These are phyloP conservation scores for Trichoderma sp. DNA, from an alignment of 2,329 filamentous ascomycete species.

Conservation along the genomic window DNA sequence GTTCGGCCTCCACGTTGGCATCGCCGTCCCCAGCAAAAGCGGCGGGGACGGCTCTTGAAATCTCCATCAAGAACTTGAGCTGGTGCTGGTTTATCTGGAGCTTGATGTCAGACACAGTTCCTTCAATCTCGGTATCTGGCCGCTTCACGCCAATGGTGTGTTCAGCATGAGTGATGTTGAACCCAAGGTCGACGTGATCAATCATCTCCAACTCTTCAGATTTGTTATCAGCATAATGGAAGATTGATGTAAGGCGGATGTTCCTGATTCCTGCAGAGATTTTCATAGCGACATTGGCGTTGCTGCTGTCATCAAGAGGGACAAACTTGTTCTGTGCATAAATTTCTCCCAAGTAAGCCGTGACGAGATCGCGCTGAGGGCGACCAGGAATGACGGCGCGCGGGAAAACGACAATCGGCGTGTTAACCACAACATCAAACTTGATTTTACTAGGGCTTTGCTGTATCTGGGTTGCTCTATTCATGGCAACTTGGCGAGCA, in stretches of 20 bases:
- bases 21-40: constrained; percentile 75
- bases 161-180: constrained; percentile 89
- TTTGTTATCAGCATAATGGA: constrained; percentile 73
- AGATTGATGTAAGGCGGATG: constrained; percentile 84
- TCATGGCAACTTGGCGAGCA: constrained; percentile 89
- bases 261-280: constrained; percentile 90
- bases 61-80: constrained; percentile 83
- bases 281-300: constrained; percentile 80
- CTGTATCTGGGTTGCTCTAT: constrained; percentile 90
- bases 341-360: constrained; percentile 94
- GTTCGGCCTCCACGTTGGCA: constrained; percentile 73
- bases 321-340: constrained; percentile 94
- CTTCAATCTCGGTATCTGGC: constrained; percentile 89
- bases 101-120: constrained; percentile 91
- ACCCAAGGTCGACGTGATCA: constrained; percentile 92
- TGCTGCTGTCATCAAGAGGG: constrained; percentile 75
- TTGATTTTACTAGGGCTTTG: constrained; percentile 88
- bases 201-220: constrained; percentile 94
- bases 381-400: constrained; percentile 71
- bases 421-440: constrained; percentile 91
- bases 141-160: constrained; percentile 76
- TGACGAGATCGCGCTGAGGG: constrained; percentile 78
- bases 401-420: constrained; percentile 95
- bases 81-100: constrained; percentile 88
- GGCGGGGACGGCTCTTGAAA: constrained; percentile 84